Percentiles rank a stretch among this genome's conserved stretches.
phyloP scores from a whole-genome alignment of 1,284 basidiomycete genomes.

The Melanopsichium pennsylvanicum region DNA sequence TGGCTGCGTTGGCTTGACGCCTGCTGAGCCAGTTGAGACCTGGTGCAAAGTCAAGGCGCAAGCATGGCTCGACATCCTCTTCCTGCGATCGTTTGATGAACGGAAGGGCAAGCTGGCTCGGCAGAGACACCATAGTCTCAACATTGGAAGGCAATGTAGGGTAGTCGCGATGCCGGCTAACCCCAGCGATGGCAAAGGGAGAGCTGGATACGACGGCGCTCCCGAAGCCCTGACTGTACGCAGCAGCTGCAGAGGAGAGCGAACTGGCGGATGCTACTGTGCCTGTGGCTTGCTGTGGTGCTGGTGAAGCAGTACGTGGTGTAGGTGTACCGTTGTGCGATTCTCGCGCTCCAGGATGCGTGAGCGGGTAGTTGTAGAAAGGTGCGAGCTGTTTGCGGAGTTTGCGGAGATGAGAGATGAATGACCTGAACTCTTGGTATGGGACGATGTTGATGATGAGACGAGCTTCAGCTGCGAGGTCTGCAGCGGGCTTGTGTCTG shows the following conservation, averaged over 20 bases:
- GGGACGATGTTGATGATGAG: slow-evolving; percentile 69
- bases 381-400: slow-evolving; percentile 69
- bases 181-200: slow-evolving; percentile 66
- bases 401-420: slow-evolving; percentile 81
- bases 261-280: slow-evolving; percentile 1
- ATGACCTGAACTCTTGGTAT: slow-evolving; percentile 84
- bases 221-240: slow-evolving; percentile 37
- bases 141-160: slow-evolving; percentile 67
- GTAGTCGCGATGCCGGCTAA: slow-evolving; percentile 75
- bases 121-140: slow-evolving; percentile 59
- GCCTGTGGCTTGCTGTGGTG: slow-evolving; percentile 8
- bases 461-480: slow-evolving; percentile 30
- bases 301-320: slow-evolving; percentile 31
- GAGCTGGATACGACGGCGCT: slow-evolving; percentile 15
- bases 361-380: slow-evolving; percentile 51
- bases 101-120: slow-evolving; percentile 72
- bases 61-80: slow-evolving; percentile 93
- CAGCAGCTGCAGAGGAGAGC: slow-evolving; percentile 35
- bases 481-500: slow-evolving; percentile 20
- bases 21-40: slow-evolving; percentile 92
- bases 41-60: slow-evolving; percentile 90
- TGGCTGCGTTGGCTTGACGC: slow-evolving; percentile 82
- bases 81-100: slow-evolving; percentile 81
- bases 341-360: slow-evolving; percentile 12
- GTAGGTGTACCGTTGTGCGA: slow-evolving; percentile 27